Conservation (phyloP, 2,329 filamentous ascomycete genomes). For the Penicillium sp. region DNA sequence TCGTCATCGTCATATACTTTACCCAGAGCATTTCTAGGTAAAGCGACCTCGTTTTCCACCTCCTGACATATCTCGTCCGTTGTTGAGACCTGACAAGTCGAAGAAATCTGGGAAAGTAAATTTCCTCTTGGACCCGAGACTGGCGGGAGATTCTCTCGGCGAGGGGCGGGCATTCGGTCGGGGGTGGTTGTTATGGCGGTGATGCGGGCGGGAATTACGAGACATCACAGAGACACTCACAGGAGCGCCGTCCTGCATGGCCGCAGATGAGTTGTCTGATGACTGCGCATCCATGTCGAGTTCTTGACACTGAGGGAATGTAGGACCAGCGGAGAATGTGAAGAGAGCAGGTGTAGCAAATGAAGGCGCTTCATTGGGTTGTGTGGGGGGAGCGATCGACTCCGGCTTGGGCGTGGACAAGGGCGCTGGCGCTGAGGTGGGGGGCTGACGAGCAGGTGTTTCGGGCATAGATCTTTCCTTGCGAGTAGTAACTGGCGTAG, state of each 20-base stretch:
- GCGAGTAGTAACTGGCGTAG: slow-evolving; percentile 35
- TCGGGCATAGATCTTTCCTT: slow-evolving; percentile 35
- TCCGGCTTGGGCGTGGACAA: slow-evolving; percentile 26
- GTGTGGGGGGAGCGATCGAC: slow-evolving; percentile 17
- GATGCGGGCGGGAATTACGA: slow-evolving; percentile 41
- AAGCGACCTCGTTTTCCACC: slow-evolving; percentile 51
- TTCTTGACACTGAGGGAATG: slow-evolving; percentile 35
- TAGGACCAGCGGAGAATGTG: slow-evolving; percentile 45
- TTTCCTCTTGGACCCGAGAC: slow-evolving; percentile 50
- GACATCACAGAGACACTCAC: slow-evolving; percentile 46
- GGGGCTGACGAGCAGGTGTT: slow-evolving; percentile 24
- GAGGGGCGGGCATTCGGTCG: slow-evolving; percentile 40
- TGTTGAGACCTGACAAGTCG: slow-evolving; percentile 48
- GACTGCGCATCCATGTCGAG: slow-evolving; percentile 47
- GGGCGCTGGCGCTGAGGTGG: slow-evolving; percentile 33
- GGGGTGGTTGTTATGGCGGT: slow-evolving; percentile 40
- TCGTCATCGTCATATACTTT: slow-evolving; percentile 31
- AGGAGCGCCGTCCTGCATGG: slow-evolving; percentile 35
- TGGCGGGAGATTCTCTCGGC: slow-evolving; percentile 39
- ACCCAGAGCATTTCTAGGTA: slow-evolving; percentile 29
- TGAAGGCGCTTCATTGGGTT: slow-evolving; percentile 25
- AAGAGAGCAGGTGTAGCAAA: slow-evolving; percentile 40
- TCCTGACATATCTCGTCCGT: slow-evolving; percentile 44
- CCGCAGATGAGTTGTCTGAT: slow-evolving; percentile 34
- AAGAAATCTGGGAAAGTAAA: slow-evolving; percentile 51